Base-by-base conservation (phyloP, 2,329 filamentous ascomycete species). In the Trichophyton benhamiae region DNA sequence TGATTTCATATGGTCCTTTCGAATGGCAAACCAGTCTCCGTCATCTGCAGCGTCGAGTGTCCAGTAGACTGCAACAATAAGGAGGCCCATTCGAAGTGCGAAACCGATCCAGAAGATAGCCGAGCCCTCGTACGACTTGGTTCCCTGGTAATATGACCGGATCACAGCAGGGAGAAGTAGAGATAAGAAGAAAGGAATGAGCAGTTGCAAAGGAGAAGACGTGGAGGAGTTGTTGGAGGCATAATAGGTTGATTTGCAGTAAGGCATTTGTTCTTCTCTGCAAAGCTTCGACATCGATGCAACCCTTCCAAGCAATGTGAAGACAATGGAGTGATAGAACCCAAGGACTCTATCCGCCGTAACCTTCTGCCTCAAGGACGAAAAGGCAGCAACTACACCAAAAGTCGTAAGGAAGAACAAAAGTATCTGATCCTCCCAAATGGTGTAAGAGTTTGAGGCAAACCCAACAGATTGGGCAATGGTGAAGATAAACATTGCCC, bases 221-320 rank as follows among this genome's bases (percentile, higher is more conserved):
- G 91, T 97, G 0, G 94, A 97, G 0, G 92, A 96, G 2, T 87
- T 89, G 8, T 87, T 83, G 0, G 92, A 96, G 3, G 91, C 87
- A 71, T 99, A 99, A 77, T 96, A 99, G 0, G 94, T 96, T 1
- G 92, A 96, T 60, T 83, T 85, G 78, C 94, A 99, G 76, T 87
- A 95, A 0, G 94, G 94, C 89, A 97, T 96, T 76, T 99, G 94
- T 76, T 99, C 94, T 73, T 99, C 94, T 62, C 94, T 87, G 72
- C 94, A 99, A 20, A 99, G 84, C 66, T 91, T 88, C 8, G 94
- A 96, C 66, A 92, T 85, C 0, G 91, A 95, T 0, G 91, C 87
- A 2, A 92, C 60, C 60, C 92, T 86, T 13, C 87, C 87, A 11
- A 97, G 80, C 3, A 90, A 71, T 61, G 94, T 79, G 70, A 99